Evolutionary conservation across 2,329 filamentous ascomycete genomes (phyloP), one percentile per base, ranked within the genome.

Genomic region (Amylocarpus encephaloides): DNA sequence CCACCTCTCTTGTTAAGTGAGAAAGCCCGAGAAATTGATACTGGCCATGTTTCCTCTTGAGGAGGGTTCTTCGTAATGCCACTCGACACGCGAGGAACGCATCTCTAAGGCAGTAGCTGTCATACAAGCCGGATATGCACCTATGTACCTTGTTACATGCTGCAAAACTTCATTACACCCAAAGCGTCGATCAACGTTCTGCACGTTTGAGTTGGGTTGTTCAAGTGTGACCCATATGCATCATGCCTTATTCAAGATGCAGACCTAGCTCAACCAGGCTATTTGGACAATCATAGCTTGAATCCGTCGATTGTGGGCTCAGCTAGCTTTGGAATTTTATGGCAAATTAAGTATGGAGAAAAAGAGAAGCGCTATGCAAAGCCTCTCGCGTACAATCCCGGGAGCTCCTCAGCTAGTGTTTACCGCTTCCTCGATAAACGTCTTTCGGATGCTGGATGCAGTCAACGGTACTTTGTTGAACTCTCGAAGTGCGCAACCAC

Each of bases 371-470:
- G 71, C 53, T 70, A 67, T 50, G 71, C 71, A 35, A 72, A 71
- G 53, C 71, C 71, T 6, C 57, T 74, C 9, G 64, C 71, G 0
- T 73, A 70, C 48, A 74, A 71, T 1, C 71, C 71, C 6, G 11
- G 66, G 65, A 15, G 50, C 50, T 18, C 54, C 62, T 6, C 69
- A 72, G 42, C 45, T 70, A 10, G 59, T 71, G 35, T 69, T 72
- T 50, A 56, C 67, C 7, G 69, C 68, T 11, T 72, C 68, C 9
- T 64, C 65, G 5, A 64, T 67, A 59, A 71, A 71, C 46, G 63
- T 64, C 29, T 62, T 73, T 46, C 66, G 69, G 39, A 68, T 67
- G 5, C 54, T 73, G 10, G 66, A 73, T 59, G 68, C 69, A 15
- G 66, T 68, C 29, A 72, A 68, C 29, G 71, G 71, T 13, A 64